A percentile compares a stretch with the other conserved stretches of the same genome.
Conservation (phyloP, 495 filamentous ascomycete genomes). For the Penicillium mononematosum region DNA sequence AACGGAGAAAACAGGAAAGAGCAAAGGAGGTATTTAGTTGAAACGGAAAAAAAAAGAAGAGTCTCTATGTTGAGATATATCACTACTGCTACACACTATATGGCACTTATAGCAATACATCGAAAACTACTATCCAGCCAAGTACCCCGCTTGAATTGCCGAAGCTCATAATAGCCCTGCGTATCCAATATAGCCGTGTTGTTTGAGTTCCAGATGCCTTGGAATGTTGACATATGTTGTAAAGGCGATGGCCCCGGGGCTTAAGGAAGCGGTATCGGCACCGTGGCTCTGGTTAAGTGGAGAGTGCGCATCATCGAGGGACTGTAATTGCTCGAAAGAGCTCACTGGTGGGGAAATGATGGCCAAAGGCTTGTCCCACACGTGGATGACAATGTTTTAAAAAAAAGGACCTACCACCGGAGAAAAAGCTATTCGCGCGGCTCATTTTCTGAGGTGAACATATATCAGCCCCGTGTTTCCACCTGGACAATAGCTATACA, state of each 20-base stretch:
- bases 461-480: not conserved
- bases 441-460: not conserved
- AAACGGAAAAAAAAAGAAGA: not conserved
- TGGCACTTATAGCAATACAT: not conserved
- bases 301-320: slow-evolving; percentile 3
- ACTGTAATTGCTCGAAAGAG: not conserved
- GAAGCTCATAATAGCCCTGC: not conserved
- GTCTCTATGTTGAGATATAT: not conserved
- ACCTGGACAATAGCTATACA: not conserved
- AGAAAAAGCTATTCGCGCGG: not conserved
- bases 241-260: not conserved
- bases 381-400: not conserved
- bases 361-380: slow-evolving; percentile 7
- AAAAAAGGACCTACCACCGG: not conserved
- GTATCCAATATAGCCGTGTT: not conserved
- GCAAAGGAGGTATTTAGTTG: not conserved
- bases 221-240: not conserved
- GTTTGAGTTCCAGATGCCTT: not conserved
- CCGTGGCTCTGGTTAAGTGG: not conserved
- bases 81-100: not conserved
- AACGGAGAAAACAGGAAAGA: not conserved
- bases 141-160: slow-evolving; percentile 2
- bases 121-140: not conserved
- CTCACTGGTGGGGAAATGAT: slow-evolving; percentile 1
- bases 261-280: not conserved